Evolutionary conservation across 331 rosid genomes (phyloP).

Genomic region (Quercus tomentella): DNA sequence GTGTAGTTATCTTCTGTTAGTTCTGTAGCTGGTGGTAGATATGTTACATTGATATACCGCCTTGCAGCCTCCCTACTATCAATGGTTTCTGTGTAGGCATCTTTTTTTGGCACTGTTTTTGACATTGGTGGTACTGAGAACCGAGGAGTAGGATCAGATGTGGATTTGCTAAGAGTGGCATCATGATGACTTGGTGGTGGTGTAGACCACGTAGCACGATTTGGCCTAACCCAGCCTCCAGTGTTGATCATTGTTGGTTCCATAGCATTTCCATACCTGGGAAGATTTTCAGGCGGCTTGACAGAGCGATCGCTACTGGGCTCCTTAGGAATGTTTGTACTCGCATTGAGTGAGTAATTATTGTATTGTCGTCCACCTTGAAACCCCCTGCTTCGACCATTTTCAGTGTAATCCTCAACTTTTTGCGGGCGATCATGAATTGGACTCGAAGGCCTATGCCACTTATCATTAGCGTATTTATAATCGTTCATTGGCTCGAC

Average conservation of each 20-base stretch:
- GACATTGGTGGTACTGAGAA: not conserved
- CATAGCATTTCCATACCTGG: too few species aligned
- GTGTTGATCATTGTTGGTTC: too few species aligned
- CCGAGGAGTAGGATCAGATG: slow-evolving; percentile 7
- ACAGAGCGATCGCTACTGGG: too few species aligned
- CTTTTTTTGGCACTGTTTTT: not conserved
- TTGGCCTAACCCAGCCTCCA: too few species aligned
- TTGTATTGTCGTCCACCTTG: too few species aligned
- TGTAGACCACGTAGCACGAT: not conserved
- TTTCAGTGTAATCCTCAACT: slow-evolving; percentile 25
- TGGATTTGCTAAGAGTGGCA: slow-evolving; percentile 28
- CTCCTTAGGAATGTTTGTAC: too few species aligned
- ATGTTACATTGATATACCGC: not conserved
- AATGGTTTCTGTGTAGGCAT: slow-evolving; percentile 1
- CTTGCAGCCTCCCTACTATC: slow-evolving; percentile 17
- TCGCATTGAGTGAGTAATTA: too few species aligned
- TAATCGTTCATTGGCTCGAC: not conserved
- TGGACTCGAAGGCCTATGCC: not conserved
- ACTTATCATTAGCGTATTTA: not conserved
- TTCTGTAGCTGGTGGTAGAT: not conserved
- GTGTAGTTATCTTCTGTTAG: not conserved
- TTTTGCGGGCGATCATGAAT: slow-evolving; percentile 4
- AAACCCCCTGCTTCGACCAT: slow-evolving; percentile 9
- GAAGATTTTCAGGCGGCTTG: too few species aligned
- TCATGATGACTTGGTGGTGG: slow-evolving; percentile 14